Conservation (phyloP, 2,329 filamentous ascomycete species). For the Coccinonectria pachysandricola region DNA sequence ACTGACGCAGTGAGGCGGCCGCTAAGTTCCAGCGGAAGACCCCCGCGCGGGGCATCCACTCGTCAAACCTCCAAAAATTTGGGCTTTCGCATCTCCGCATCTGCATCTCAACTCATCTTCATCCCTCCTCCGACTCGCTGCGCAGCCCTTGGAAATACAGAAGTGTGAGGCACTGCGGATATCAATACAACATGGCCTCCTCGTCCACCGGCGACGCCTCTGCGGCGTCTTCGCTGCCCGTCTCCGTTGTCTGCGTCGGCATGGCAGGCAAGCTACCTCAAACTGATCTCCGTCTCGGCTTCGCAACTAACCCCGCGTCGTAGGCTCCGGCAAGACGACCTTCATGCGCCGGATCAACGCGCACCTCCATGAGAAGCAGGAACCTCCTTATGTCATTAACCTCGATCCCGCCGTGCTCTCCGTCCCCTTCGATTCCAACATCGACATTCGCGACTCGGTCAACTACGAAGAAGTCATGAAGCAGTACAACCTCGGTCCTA, state of each 20-base stretch:
- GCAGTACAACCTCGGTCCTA: constrained; percentile 94
- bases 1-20: too few relatives aligned
- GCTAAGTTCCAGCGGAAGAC: too few relatives aligned
- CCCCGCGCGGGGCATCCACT: too few relatives aligned
- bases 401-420: constrained; percentile 90
- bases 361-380: constrained; percentile 70
- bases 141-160: too few relatives aligned
- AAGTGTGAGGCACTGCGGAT: too few relatives aligned
- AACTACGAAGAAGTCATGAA: constrained; percentile 99
- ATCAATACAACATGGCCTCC: constrained; percentile 26
- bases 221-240: constrained; percentile 39
- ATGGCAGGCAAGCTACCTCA: constrained; percentile 70
- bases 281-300: too few relatives aligned
- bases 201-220: constrained; percentile 19
- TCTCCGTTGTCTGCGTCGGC: constrained; percentile 85
- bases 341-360: constrained; percentile 99
- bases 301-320: too few relatives aligned
- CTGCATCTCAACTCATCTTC: too few relatives aligned
- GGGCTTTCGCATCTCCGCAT: too few relatives aligned
- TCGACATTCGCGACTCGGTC: constrained; percentile 96
- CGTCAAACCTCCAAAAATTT: too few relatives aligned
- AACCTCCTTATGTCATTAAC: constrained; percentile 90
- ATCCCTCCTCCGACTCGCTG: too few relatives aligned
- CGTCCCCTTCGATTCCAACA: constrained; percentile 92
- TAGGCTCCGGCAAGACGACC: constrained; percentile 95